These are phyloP conservation scores for Termitomyces sp. DNA, from an alignment of 768 basidiomycete genomes.

Conservation along the genomic window DNA sequence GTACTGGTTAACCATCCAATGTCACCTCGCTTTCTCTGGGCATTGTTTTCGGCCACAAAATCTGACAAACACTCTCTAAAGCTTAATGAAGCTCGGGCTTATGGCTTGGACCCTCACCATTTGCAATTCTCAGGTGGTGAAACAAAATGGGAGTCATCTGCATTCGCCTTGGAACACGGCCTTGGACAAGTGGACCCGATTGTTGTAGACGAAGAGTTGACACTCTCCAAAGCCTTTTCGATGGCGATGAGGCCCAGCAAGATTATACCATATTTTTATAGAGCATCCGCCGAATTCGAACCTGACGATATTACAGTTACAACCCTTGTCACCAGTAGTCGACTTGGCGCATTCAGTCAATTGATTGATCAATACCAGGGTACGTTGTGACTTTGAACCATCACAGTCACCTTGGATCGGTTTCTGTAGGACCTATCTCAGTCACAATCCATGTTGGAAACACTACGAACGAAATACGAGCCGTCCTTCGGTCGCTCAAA, in stretches of 20 bases:
- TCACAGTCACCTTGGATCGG: not conserved
- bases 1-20: slow-evolving; percentile 17
- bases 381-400: slow-evolving; percentile 16
- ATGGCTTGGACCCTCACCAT: slow-evolving; percentile 9
- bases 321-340: slow-evolving; percentile 75
- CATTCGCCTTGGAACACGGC: slow-evolving; percentile 26
- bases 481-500: slow-evolving; percentile 57
- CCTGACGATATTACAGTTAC: slow-evolving; percentile 77
- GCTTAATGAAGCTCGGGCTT: slow-evolving; percentile 6
- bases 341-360: slow-evolving; percentile 65
- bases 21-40: slow-evolving; percentile 16
- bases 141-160: slow-evolving; percentile 28
- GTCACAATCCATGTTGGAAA: slow-evolving; percentile 74
- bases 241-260: slow-evolving; percentile 66
- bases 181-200: slow-evolving; percentile 26
- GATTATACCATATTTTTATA: slow-evolving; percentile 79
- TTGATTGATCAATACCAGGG: slow-evolving; percentile 78
- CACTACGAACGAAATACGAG: slow-evolving; percentile 35
- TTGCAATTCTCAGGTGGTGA: slow-evolving; percentile 9
- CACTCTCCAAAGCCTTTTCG: slow-evolving; percentile 67
- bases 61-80: slow-evolving; percentile 4
- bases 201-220: slow-evolving; percentile 39
- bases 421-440: slow-evolving; percentile 66
- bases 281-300: slow-evolving; percentile 50
- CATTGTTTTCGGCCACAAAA: slow-evolving; percentile 2